These are phyloP conservation scores for Aspergillus viridinutans DNA, from an alignment of 2,329 filamentous ascomycete genomes.

Conservation along the genomic window DNA sequence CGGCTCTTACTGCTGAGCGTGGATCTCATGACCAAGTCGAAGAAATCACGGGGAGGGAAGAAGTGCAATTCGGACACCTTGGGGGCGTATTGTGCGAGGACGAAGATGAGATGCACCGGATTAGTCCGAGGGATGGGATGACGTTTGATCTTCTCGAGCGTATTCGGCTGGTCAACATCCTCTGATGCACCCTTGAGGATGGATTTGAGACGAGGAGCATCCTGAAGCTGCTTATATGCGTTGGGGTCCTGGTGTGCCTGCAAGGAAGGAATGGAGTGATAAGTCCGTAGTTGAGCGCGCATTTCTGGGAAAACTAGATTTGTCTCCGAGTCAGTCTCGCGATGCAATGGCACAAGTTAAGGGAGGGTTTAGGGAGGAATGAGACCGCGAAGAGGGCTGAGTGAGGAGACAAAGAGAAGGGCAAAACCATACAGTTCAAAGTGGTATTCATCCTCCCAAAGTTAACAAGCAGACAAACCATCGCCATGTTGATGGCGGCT, in stretches of 20 bases:
- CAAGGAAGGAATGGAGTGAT: conserved; percentile 93
- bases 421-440: conserved; percentile 70
- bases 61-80: conserved; percentile 95
- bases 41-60: conserved; percentile 78
- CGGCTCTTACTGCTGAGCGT: conserved; percentile 77
- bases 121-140: conserved; percentile 74
- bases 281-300: conserved; percentile 94
- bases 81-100: conserved; percentile 82
- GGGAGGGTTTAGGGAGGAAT: not conserved
- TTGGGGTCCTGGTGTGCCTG: conserved; percentile 93
- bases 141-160: conserved; percentile 75
- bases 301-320: conserved; percentile 91
- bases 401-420: not conserved
- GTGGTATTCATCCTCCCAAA: conserved; percentile 99
- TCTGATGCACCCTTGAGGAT: conserved; percentile 96
- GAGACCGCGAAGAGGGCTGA: not conserved
- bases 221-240: conserved; percentile 96
- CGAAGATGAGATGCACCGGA: conserved; percentile 93
- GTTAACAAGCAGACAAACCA: conserved; percentile 97
- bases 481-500: conserved; percentile 95
- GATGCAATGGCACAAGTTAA: not conserved
- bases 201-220: conserved; percentile 91
- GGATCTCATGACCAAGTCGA: conserved; percentile 91
- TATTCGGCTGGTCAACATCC: conserved; percentile 78
- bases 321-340: not conserved